phyloP scores from a whole-genome alignment of 352 stramenopile genomes.

The Lagenidium giganteum region DNA sequence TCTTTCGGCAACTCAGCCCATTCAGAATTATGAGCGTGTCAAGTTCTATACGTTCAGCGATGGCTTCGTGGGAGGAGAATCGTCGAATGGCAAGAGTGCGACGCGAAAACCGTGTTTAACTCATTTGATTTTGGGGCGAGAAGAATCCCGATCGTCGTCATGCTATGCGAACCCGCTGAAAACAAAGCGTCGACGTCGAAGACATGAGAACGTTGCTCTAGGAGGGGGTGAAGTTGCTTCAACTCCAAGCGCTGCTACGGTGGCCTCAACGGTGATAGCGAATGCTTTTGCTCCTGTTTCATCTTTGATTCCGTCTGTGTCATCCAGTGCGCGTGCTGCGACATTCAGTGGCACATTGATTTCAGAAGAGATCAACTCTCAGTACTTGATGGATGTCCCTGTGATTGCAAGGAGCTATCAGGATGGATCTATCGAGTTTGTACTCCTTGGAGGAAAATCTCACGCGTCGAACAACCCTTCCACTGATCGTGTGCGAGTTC shows the following conservation, averaged over 20 bases:
- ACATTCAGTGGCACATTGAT: slow-evolving; percentile 5
- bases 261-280: slow-evolving; percentile 10
- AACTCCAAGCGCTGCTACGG: neutral
- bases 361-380: slow-evolving; percentile 11
- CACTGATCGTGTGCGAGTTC: neutral
- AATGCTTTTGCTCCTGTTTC: slow-evolving; percentile 15
- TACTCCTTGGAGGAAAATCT: slow-evolving; percentile 17
- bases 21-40: slow-evolving; percentile 18
- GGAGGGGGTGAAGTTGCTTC: no score
- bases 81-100: neutral
- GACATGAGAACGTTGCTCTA: no score
- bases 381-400: slow-evolving; percentile 56
- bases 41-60: slow-evolving; percentile 23
- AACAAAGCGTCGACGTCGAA: slow-evolving; percentile 1
- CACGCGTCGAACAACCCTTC: neutral
- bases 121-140: slow-evolving; percentile 18
- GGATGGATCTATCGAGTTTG: slow-evolving; percentile 40
- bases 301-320: slow-evolving; percentile 12
- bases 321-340: neutral
- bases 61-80: slow-evolving; percentile 12
- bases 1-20: slow-evolving; percentile 5
- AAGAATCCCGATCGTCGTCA: slow-evolving; percentile 18
- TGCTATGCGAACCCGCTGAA: slow-evolving; percentile 1
- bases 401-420: slow-evolving; percentile 40
- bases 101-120: slow-evolving; percentile 5